phyloP scores from a whole-genome alignment of 1,284 basidiomycete genomes.

The Moesziomyces globuligerus region DNA sequence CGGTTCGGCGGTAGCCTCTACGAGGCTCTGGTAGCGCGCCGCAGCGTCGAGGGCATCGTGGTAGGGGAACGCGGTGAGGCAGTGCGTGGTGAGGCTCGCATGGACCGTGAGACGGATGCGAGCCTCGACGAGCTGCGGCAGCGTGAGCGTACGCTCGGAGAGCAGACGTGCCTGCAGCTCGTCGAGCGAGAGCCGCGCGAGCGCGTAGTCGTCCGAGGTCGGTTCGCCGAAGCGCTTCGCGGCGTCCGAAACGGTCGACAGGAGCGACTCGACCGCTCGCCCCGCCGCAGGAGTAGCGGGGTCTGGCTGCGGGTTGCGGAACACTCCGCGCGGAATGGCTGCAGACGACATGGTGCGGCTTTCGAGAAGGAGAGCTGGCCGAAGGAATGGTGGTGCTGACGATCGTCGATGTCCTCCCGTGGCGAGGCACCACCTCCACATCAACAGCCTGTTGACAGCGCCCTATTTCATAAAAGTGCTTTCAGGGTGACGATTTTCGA shows the following conservation, averaged over 20 bases:
- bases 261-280: constrained; percentile 21
- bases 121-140: constrained; percentile 17
- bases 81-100: constrained; percentile 37
- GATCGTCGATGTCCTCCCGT: neutral
- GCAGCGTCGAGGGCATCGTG: constrained; percentile 13
- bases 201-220: constrained; percentile 5
- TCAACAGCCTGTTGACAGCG: too few relatives aligned
- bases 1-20: neutral
- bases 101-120: constrained; percentile 24
- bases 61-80: constrained; percentile 41
- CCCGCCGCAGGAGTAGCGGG: constrained; percentile 15
- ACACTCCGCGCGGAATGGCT: constrained; percentile 18
- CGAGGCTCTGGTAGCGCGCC: neutral
- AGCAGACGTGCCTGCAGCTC: constrained; percentile 1
- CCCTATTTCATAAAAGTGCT: neutral
- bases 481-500: neutral
- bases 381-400: neutral
- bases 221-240: constrained; percentile 14
- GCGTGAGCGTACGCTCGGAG: neutral
- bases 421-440: neutral
- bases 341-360: constrained; percentile 5
- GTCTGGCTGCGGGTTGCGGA: constrained; percentile 21
- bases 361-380: too few relatives aligned
- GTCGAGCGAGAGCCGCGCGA: constrained; percentile 2
- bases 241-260: constrained; percentile 13